Percentiles rank a stretch among this genome's conserved stretches.
phyloP scores from a whole-genome alignment of 192 early-diverging fungal genomes.

The Chytriomyces confervae region DNA sequence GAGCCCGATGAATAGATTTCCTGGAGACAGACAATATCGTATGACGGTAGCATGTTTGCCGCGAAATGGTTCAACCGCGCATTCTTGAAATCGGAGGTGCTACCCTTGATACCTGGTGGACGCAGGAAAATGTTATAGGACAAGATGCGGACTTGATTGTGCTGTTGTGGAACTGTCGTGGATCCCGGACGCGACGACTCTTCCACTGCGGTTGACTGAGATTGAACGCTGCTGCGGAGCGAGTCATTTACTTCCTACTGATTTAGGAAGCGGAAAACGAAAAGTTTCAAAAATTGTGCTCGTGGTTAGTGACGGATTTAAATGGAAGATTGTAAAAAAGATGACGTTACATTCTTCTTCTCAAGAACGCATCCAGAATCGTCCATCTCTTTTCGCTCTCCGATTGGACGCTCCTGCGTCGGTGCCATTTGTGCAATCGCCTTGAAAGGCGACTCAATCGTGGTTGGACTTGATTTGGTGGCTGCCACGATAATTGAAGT shows the following conservation, averaged over 20 bases:
- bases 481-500: neutral
- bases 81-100: constrained; percentile 77
- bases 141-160: constrained; percentile 24
- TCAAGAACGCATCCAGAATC: constrained; percentile 50
- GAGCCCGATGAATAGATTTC: constrained; percentile 82
- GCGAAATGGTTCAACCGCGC: constrained; percentile 75
- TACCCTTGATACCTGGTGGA: constrained; percentile 40
- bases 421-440: constrained; percentile 3
- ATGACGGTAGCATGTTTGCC: constrained; percentile 67
- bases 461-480: neutral
- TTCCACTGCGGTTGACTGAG: constrained; percentile 9
- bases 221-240: constrained; percentile 4
- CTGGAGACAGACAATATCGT: constrained; percentile 81
- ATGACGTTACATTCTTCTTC: constrained; percentile 1
- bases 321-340: neutral
- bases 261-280: neutral
- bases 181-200: constrained; percentile 9
- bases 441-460: neutral
- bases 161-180: neutral
- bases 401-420: constrained; percentile 39
- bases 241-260: neutral
- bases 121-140: constrained; percentile 42
- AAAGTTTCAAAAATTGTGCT: too few relatives aligned
- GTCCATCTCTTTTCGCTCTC: constrained; percentile 32
- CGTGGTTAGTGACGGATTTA: neutral